These are phyloP conservation scores for Paraphoma chrysanthemicola DNA, from an alignment of 2,329 filamentous ascomycete species.

Conservation along the genomic window DNA sequence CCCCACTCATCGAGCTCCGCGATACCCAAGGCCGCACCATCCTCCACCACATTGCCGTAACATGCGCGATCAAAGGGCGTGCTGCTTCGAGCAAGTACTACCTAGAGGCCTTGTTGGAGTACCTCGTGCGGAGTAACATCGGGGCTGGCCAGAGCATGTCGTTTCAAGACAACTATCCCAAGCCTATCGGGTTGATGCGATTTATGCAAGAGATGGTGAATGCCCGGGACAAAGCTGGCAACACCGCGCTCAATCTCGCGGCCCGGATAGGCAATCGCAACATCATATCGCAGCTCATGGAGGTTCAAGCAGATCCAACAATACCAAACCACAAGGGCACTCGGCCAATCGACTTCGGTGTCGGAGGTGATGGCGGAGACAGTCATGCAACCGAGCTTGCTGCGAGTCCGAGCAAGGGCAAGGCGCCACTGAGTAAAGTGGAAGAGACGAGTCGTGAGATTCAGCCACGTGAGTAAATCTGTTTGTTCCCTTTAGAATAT, in stretches of 20 bases:
- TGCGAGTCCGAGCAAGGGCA: constrained; percentile 46
- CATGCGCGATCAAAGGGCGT: constrained; percentile 92
- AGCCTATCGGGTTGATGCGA: constrained; percentile 82
- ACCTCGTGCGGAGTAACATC: constrained; percentile 79
- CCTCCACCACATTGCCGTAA: constrained; percentile 93
- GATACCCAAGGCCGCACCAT: constrained; percentile 91
- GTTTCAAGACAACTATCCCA: constrained; percentile 60
- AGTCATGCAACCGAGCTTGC: constrained; percentile 22
- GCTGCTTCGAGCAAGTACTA: constrained; percentile 94
- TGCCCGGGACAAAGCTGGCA: constrained; percentile 88
- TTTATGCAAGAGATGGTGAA: constrained; percentile 99
- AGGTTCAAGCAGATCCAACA: constrained; percentile 92
- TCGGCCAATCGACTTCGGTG: constrained; percentile 91
- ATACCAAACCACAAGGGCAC: constrained; percentile 91
- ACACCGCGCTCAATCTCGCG: constrained; percentile 93
- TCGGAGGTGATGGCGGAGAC: constrained; percentile 69
- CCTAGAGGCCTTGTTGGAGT: constrained; percentile 90
- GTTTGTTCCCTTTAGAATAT: too few species aligned
- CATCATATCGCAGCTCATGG: constrained; percentile 94
- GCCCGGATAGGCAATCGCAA: constrained; percentile 91
- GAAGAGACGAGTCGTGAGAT: constrained; percentile 81
- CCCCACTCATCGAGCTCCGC: constrained; percentile 86
- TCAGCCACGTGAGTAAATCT: constrained; percentile 70
- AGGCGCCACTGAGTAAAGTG: constrained; percentile 56
- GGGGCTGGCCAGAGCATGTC: constrained; percentile 39